Percentiles rank a stretch among this genome's conserved stretches.
Evolutionary conservation across 1,139 yeast species (phyloP).

Genomic region (Yamadazyma trypodendri): DNA sequence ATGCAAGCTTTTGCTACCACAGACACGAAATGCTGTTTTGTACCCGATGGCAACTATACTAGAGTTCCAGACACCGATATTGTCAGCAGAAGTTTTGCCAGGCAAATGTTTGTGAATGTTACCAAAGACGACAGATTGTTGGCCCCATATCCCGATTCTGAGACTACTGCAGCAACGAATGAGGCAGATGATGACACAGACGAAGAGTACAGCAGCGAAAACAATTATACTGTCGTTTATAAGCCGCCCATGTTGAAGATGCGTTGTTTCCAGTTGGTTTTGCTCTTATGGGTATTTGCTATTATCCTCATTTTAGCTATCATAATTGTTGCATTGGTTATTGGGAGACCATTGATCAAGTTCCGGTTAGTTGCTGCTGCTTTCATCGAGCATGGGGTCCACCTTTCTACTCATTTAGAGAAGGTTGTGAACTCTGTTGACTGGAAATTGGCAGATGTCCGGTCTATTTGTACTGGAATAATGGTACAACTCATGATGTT

Average conservation of each 20-base stretch:
- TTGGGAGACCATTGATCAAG: slow-evolving; percentile 37
- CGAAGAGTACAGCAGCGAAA: slow-evolving; percentile 49
- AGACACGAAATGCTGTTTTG: slow-evolving; percentile 49
- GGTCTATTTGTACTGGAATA: slow-evolving; percentile 25
- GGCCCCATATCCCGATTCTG: not conserved
- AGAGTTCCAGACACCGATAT: slow-evolving; percentile 87
- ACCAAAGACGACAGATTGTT: slow-evolving; percentile 73
- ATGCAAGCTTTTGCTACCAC: slow-evolving; percentile 39
- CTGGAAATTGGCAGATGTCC: slow-evolving; percentile 26
- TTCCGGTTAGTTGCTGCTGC: slow-evolving; percentile 1
- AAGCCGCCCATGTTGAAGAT: slow-evolving; percentile 75
- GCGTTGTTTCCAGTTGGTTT: slow-evolving; percentile 57
- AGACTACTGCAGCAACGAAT: slow-evolving; percentile 25
- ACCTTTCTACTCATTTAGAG: not conserved
- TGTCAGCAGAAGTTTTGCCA: slow-evolving; percentile 62
- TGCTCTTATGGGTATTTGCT: slow-evolving; percentile 70
- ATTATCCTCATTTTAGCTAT: slow-evolving; percentile 44
- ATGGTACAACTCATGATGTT: slow-evolving; percentile 18
- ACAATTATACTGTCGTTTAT: slow-evolving; percentile 74
- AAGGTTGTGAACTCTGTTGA: slow-evolving; percentile 8
- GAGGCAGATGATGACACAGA: slow-evolving; percentile 43
- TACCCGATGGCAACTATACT: slow-evolving; percentile 76
- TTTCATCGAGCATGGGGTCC: not conserved
- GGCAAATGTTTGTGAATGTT: slow-evolving; percentile 74
- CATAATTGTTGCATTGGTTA: slow-evolving; percentile 30